Evolutionary conservation across 129 eudicot species (phyloP).

Genomic region (Calendula officinalis): DNA sequence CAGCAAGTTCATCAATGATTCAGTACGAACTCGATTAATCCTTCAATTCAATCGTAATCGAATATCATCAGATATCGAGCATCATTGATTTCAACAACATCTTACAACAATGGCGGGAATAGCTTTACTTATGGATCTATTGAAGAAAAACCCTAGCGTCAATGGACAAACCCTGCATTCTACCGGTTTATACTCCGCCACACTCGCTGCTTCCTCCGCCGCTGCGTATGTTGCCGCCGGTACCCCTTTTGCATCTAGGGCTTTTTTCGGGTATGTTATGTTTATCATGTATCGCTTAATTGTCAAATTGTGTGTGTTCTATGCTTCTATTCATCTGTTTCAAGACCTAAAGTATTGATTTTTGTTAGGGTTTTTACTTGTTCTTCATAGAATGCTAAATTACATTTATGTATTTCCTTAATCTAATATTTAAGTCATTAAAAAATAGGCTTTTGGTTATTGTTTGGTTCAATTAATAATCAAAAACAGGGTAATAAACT

Average conservation of each 20-base stretch:
- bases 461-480: too few species aligned
- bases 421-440: too few species aligned
- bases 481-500: too few species aligned
- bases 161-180: slow-evolving; percentile 46
- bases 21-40: not conserved
- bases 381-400: not conserved
- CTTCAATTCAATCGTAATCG: not conserved
- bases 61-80: not conserved
- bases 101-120: slow-evolving; percentile 57
- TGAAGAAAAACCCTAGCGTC: slow-evolving; percentile 48
- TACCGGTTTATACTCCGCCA: slow-evolving; percentile 50
- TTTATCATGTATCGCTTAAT: not conserved
- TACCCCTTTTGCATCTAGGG: slow-evolving; percentile 52
- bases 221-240: slow-evolving; percentile 52
- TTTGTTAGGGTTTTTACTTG: not conserved
- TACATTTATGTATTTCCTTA: not conserved
- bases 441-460: too few species aligned
- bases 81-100: slow-evolving; percentile 4
- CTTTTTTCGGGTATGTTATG: slow-evolving; percentile 52
- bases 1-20: not conserved
- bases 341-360: slow-evolving; percentile 4
- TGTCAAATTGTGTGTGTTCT: not conserved
- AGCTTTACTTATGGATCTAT: slow-evolving; percentile 54
- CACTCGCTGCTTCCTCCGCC: slow-evolving; percentile 56
- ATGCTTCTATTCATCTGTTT: not conserved